These are phyloP conservation scores for Geotrichum bryndzae DNA, from an alignment of 1,139 yeast species.

Conservation along the genomic window DNA sequence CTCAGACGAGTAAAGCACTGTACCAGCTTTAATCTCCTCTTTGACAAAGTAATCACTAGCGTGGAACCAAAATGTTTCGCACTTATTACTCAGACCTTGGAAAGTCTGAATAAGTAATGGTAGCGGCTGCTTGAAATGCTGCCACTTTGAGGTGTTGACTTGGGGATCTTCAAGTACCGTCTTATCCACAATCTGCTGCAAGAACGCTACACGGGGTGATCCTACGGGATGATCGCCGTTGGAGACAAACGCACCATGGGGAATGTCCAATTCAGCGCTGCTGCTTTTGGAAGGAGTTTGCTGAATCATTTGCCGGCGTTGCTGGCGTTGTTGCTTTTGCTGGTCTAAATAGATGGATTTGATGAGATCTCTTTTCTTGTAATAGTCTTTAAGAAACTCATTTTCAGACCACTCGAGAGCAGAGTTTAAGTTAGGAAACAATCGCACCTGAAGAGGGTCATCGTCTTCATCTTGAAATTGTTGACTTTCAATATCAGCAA, in stretches of 20 bases:
- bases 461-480: slow-evolving; percentile 4
- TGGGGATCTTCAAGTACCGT: slow-evolving; percentile 40
- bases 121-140: slow-evolving; percentile 50
- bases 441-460: slow-evolving; percentile 42
- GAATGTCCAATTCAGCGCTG: neutral
- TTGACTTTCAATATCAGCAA: slow-evolving; percentile 1
- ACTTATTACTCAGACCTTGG: slow-evolving; percentile 55
- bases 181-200: slow-evolving; percentile 56
- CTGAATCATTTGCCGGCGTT: neutral
- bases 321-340: slow-evolving; percentile 2
- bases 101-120: slow-evolving; percentile 65
- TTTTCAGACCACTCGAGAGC: slow-evolving; percentile 98
- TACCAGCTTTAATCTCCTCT: slow-evolving; percentile 46
- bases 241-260: neutral
- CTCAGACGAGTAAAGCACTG: slow-evolving; percentile 30
- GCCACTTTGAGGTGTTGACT: slow-evolving; percentile 27
- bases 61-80: slow-evolving; percentile 60
- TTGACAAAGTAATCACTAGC: slow-evolving; percentile 49
- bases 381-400: slow-evolving; percentile 69
- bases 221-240: slow-evolving; percentile 29
- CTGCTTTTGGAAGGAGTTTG: neutral
- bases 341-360: slow-evolving; percentile 19
- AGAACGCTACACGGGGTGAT: slow-evolving; percentile 60
- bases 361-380: slow-evolving; percentile 34
- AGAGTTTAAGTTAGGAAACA: slow-evolving; percentile 70